Evolutionary conservation across 148 eudicot species (phyloP), one percentile per base, ranked within the genome.

Genomic region (Rhododendron molle): DNA sequence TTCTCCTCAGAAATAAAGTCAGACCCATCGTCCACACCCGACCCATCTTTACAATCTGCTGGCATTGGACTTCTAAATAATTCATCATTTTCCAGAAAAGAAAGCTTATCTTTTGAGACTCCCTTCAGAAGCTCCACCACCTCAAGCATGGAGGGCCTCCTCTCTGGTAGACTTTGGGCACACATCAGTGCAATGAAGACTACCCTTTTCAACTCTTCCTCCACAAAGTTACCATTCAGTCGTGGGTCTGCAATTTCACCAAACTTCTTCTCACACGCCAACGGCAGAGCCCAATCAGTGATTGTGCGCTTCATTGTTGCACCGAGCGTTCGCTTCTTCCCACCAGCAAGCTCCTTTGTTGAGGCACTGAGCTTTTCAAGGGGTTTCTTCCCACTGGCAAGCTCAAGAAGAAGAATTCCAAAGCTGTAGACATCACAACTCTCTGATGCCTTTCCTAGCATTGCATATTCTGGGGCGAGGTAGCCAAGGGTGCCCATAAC

Each of bases 341-440:
- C 97, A 65, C 89, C 95, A 81, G 89, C 93, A 81, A 96, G 94
- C 93, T 96, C 98, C 67, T 88, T 91, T n/a, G 72, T 49, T 2
- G 91, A 80, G 3, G 87, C 23, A 81, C 85, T 86, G 54, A 91
- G 81, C 89, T 90, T 94, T 87, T 94, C 95, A 49, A 96, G 78
- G 5, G 99, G 96, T 88, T 93, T 92, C 88, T 89, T 93, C 54
- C 99, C 98, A 76, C 90, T 96, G 82, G 90, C 94, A 79, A 96
- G 94, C 93, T 94, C 98, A 7, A 96, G 93, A 80, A 95, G 86
- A 58, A 96, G 97, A 83, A 96, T 95, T 34, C 99, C 97, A 34
- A 92, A 97, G 87, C 99, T 95, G 90, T 92, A 95, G 43, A 94
- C 95, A 88, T 95, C 98, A 52, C 95, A 93, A 87, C 96, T 90